Percentiles rank a stretch among this genome's conserved stretches.
Evolutionary conservation across 768 basidiomycete species (phyloP).

Genomic region (Amanita polypyramis): DNA sequence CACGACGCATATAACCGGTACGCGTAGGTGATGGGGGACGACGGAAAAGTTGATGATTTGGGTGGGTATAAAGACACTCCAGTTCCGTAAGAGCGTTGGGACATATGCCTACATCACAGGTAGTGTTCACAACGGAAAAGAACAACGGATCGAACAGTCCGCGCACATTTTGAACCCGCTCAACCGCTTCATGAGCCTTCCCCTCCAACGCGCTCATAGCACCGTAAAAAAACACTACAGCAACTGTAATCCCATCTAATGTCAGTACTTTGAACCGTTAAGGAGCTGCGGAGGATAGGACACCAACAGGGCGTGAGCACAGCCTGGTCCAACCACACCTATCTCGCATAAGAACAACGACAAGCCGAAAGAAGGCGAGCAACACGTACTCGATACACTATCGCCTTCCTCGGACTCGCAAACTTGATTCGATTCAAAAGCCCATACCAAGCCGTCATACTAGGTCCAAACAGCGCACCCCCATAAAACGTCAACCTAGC

Average conservation of each 20-base stretch:
- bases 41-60: conserved; percentile 74
- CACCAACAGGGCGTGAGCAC: conserved; percentile 57
- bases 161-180: conserved; percentile 38
- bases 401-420: conserved; percentile 41
- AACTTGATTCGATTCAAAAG: conserved; percentile 66
- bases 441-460: conserved; percentile 75
- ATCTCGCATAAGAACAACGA: conserved; percentile 4
- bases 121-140: neutral
- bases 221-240: conserved; percentile 46
- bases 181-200: conserved; percentile 36
- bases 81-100: conserved; percentile 68
- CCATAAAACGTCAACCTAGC: conserved; percentile 64
- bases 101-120: conserved; percentile 67
- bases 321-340: conserved; percentile 80
- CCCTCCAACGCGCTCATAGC: conserved; percentile 78
- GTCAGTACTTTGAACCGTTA: neutral
- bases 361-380: neutral
- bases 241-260: conserved; percentile 19
- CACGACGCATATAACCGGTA: conserved; percentile 65
- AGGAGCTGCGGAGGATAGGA: neutral
- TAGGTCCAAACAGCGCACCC: conserved; percentile 72
- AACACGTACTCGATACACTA: conserved; percentile 49
- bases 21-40: conserved; percentile 68
- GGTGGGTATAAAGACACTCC: conserved; percentile 62
- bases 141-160: neutral